phyloP scores from a whole-genome alignment of 2,329 filamentous ascomycete species.

The Nigrospora oryzae region DNA sequence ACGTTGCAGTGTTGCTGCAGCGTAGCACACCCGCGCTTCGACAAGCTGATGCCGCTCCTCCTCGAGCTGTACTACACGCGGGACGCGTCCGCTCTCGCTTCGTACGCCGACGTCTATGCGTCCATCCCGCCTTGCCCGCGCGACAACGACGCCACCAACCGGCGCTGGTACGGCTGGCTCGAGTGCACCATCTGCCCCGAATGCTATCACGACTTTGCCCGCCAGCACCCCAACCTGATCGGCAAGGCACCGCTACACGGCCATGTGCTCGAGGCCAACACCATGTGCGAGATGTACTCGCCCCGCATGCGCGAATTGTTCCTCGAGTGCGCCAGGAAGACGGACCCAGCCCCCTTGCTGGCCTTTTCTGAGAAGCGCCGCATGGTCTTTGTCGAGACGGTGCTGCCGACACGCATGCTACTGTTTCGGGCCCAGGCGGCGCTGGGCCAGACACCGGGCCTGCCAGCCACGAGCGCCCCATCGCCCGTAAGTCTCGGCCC shows the following conservation, averaged over 20 bases:
- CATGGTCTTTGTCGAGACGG: constrained; percentile 22
- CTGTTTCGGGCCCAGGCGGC: constrained; percentile 14
- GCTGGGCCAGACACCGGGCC: constrained; percentile 7
- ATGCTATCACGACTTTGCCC: constrained; percentile 24
- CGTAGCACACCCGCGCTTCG: constrained; percentile 16
- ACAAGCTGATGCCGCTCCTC: constrained; percentile 10
- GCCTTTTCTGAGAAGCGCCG: constrained; percentile 15
- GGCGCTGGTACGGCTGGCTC: constrained; percentile 26
- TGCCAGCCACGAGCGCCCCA: not conserved
- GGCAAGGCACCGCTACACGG: constrained; percentile 18
- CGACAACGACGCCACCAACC: constrained; percentile 11
- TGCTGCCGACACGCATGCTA: constrained; percentile 17
- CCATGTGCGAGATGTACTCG: constrained; percentile 29
- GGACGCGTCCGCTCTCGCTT: constrained; percentile 13
- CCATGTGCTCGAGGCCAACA: constrained; percentile 5
- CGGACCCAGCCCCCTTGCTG: constrained; percentile 15
- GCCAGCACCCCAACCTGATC: constrained; percentile 16
- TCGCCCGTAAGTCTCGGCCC: not conserved
- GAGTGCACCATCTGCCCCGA: constrained; percentile 25
- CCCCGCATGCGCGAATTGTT: constrained; percentile 26
- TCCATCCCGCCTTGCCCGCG: constrained; percentile 17
- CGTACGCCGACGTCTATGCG: constrained; percentile 19
- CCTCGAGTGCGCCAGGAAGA: constrained; percentile 16
- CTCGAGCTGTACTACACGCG: constrained; percentile 20
- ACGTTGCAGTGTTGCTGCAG: constrained; percentile 25